Evolutionary conservation across 2,329 filamentous ascomycete genomes (phyloP), one percentile per base, ranked within the genome.

Genomic region (Neofusicoccum ribis): DNA sequence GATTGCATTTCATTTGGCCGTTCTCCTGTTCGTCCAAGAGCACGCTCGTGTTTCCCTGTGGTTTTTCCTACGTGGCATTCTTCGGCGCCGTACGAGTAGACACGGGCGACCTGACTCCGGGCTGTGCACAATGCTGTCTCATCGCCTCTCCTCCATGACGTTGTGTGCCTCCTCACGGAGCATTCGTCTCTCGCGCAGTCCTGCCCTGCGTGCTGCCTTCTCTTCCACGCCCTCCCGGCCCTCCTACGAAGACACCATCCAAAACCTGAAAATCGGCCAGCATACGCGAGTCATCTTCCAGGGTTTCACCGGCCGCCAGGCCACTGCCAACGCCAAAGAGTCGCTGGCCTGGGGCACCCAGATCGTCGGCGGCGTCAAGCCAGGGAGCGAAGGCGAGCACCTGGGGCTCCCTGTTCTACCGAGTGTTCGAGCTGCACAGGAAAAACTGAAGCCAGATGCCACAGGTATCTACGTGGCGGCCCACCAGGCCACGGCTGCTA

Each of bases 401-500:
- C 79, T 93, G 20, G 90, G 89, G 2, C 80, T 92, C 41, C 91
- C 91, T 1, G 83, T 93, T 0, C 80, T 92, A 20, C 88, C 90
- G 1, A 88, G 85, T 49, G 88, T 93, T 36, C 83, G 83, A 71
- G 85, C 84, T 72, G 91, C 91, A 6, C 87, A 90, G 79, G 85
- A 89, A 69, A 81, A 85, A 70, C 79, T 92, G 43, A 91, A 88
- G 70, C 91, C 91, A 2, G 88, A 93, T 78, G 91, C 90, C 4
- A 92, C 91, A 1, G 90, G 88, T 4, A 90, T 94, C 64, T 93
- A 92, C 70, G 91, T 93, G 2, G 88, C 91, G 1, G 90, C 91
- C n/a, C 85, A 88, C 66, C 86, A 90, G 69, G 91, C 91, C 1
- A 83, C 88, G 0, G 82, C 82, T 31, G 91, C 91, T 0, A 93